These are phyloP conservation scores for Achaetomium macrosporum DNA, from an alignment of 2,329 filamentous ascomycete genomes.

Conservation along the genomic window DNA sequence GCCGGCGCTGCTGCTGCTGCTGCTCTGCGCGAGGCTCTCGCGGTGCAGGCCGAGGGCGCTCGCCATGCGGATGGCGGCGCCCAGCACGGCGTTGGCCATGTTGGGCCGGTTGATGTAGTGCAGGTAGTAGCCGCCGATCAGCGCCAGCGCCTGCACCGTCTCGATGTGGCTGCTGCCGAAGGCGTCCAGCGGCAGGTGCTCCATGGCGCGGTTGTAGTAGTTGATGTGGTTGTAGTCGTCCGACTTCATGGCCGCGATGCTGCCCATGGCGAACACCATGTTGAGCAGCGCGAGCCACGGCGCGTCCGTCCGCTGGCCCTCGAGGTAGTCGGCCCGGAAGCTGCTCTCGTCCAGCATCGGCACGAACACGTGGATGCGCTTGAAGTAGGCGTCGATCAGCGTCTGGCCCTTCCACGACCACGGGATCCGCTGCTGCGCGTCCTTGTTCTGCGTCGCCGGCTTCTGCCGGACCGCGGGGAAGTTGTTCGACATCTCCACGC, in stretches of 20 bases:
- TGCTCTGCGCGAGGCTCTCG: slow-evolving; percentile 44
- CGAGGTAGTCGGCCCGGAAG: slow-evolving; percentile 60
- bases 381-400: slow-evolving; percentile 70
- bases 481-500: slow-evolving; percentile 41
- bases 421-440: slow-evolving; percentile 45
- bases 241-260: slow-evolving; percentile 59
- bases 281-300: slow-evolving; percentile 69
- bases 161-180: slow-evolving; percentile 68
- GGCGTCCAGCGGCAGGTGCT: slow-evolving; percentile 59
- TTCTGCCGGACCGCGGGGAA: slow-evolving; percentile 40
- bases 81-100: slow-evolving; percentile 67
- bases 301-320: slow-evolving; percentile 57
- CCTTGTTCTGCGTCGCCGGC: slow-evolving; percentile 36
- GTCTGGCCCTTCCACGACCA: slow-evolving; percentile 62
- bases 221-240: slow-evolving; percentile 62
- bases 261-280: slow-evolving; percentile 71
- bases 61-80: slow-evolving; percentile 68
- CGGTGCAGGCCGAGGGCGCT: slow-evolving; percentile 66
- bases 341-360: slow-evolving; percentile 68
- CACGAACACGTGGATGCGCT: slow-evolving; percentile 63
- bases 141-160: slow-evolving; percentile 62
- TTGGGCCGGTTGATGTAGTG: slow-evolving; percentile 74
- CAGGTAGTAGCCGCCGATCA: slow-evolving; percentile 70
- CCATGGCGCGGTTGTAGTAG: slow-evolving; percentile 64
- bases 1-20: slow-evolving; percentile 15